Evolutionary conservation across 345 rosid species (phyloP), one percentile per base, ranked within the genome.

Genomic region (Melastoma malabathricum): DNA sequence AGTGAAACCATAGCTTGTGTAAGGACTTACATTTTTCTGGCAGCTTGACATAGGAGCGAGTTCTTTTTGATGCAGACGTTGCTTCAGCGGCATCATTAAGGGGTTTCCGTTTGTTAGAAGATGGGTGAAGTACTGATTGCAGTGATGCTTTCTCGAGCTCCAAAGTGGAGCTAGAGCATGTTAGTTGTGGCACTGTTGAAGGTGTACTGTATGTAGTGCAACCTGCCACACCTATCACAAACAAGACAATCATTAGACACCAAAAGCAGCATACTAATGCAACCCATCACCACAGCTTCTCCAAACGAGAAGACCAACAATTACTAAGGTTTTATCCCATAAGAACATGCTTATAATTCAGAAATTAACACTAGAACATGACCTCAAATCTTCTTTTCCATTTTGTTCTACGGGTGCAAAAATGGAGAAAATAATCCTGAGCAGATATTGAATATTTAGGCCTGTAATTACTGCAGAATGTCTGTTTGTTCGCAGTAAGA

Each of bases 41-140:
- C 38, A 63, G 47, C 14, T 56, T 68, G 60, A 48, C 55, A 14
- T 61, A 52, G 44, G 74, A 48, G 16, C 81, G 72, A 19, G 74
- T 47, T 67, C 58, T 86, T 75, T 77, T 84, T 47, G 65, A 61
- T 48, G 55, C 63, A 6, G 55, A 67, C 54, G 70, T 72, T 31
- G 66, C 77, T 63, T 66, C 73, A 3, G 12, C 5, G 15, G 54
- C 66, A 64, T 31, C 50, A 16, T 55, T 73, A 47, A 55, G 59
- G 46, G 60, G 66, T 45, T 68, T 64, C 69, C 88, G 67, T 62
- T 86, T 90, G 61, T 74, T 65, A 8, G 75, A 63, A 46, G 56
- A 43, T 50, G 76, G 44, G 19, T 56, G 72, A 57, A 15, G 69
- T 23, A 63, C 39, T 49, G 29, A 54, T 5, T 71, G 75, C 15